These are phyloP conservation scores for Chondrostereum purpureum DNA, from an alignment of 1,284 basidiomycete genomes.

Conservation along the genomic window DNA sequence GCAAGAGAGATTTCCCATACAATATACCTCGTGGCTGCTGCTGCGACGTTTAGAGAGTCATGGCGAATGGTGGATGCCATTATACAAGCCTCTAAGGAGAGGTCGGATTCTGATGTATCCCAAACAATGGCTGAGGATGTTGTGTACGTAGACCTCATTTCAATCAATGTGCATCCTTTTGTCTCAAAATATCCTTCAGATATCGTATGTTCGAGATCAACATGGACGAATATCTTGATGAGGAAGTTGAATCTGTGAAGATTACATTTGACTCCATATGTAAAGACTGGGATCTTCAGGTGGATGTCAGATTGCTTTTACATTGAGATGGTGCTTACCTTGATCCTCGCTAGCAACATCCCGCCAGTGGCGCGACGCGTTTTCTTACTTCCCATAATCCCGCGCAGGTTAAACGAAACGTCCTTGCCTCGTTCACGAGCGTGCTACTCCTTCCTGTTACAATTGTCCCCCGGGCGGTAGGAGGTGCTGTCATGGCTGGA, in stretches of 20 bases:
- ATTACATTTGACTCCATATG: constrained; percentile 70
- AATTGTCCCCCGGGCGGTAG: constrained; percentile 86
- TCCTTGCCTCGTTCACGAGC: constrained; percentile 87
- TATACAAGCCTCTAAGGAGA: constrained; percentile 42
- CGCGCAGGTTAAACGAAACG: constrained; percentile 86
- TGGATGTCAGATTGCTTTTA: constrained; percentile 22
- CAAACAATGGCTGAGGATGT: constrained; percentile 69
- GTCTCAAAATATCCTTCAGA: constrained; percentile 31
- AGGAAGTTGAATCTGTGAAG: constrained; percentile 84
- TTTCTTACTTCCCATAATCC: constrained; percentile 87
- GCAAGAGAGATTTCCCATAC: constrained; percentile 73
- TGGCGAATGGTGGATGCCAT: constrained; percentile 82
- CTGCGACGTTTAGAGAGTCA: constrained; percentile 84
- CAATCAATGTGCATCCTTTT: constrained; percentile 9
- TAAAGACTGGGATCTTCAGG: constrained; percentile 72
- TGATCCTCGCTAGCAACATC: constrained; percentile 27
- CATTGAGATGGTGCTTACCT: background rate
- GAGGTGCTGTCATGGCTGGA: constrained; percentile 64
- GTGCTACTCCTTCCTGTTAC: constrained; percentile 90
- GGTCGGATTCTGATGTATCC: constrained; percentile 27
- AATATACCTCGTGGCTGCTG: constrained; percentile 78
- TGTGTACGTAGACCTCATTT: constrained; percentile 43
- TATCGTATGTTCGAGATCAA: constrained; percentile 91
- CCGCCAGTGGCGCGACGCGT: constrained; percentile 31
- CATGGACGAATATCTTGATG: constrained; percentile 95